Conservation (phyloP, 2,329 filamentous ascomycete species). For the Cytospora chrysosperma region DNA sequence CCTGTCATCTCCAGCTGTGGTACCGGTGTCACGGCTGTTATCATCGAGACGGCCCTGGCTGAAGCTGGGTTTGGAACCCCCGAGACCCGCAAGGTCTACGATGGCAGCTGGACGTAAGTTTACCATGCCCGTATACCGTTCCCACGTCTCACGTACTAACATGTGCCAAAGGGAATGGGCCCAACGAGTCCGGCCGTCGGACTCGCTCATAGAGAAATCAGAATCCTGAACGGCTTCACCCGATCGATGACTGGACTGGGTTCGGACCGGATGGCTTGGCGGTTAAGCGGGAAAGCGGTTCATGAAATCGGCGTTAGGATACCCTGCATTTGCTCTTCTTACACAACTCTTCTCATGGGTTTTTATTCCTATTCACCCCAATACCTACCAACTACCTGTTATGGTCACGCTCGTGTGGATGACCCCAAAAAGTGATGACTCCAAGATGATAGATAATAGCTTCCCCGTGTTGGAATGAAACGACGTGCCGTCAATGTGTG, state of each 20-base stretch:
- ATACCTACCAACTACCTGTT: not conserved
- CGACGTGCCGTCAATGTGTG: not conserved
- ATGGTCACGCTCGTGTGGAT: not conserved
- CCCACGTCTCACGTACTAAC: constrained; percentile 21
- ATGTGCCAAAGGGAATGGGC: constrained; percentile 58
- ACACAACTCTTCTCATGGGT: constrained; percentile 7
- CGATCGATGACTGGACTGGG: not conserved
- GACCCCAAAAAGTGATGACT: not conserved
- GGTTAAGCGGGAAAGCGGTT: constrained; percentile 2
- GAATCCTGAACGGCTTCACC: constrained; percentile 9
- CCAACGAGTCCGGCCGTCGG: constrained; percentile 60
- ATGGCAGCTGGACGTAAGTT: constrained; percentile 96
- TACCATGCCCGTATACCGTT: not conserved
- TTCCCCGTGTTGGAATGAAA: not conserved
- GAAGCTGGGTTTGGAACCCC: constrained; percentile 72
- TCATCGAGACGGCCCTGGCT: constrained; percentile 82
- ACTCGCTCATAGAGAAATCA: constrained; percentile 57
- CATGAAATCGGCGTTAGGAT: constrained; percentile 22
- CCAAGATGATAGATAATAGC: not conserved
- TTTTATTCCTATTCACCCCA: not conserved
- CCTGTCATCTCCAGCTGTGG: constrained; percentile 88
- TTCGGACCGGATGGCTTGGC: constrained; percentile 5
- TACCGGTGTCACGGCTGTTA: constrained; percentile 88
- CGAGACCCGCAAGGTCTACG: constrained; percentile 75
- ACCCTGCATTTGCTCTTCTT: constrained; percentile 19